phyloP scores from a whole-genome alignment of 768 basidiomycete species.

The Leucosporidium scottii region DNA sequence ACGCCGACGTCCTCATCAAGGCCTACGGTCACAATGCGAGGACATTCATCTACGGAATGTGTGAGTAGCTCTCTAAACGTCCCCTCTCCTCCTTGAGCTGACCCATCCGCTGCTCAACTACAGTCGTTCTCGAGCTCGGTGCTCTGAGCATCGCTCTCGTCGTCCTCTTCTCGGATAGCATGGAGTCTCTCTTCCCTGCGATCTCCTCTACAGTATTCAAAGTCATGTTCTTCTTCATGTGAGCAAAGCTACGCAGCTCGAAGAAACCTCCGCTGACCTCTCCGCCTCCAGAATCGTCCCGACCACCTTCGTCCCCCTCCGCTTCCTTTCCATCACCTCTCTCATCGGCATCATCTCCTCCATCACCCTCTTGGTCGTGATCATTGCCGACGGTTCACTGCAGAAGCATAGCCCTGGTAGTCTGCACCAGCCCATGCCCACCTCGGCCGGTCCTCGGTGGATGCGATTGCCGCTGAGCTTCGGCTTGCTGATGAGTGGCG shows the following conservation, averaged over 20 bases:
- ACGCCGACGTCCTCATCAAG: constrained; percentile 80
- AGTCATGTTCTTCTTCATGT: constrained; percentile 64
- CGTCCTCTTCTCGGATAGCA: constrained; percentile 78
- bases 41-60: constrained; percentile 56
- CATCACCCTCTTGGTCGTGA: constrained; percentile 62
- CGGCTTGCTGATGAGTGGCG: constrained; percentile 87
- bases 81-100: too few relatives aligned
- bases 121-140: constrained; percentile 18
- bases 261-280: neutral
- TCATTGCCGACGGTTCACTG: constrained; percentile 73
- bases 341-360: constrained; percentile 76
- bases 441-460: constrained; percentile 54
- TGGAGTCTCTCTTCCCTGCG: constrained; percentile 62
- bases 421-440: constrained; percentile 66
- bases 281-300: constrained; percentile 59
- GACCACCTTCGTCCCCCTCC: constrained; percentile 75
- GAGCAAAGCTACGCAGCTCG: constrained; percentile 30
- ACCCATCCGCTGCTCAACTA: neutral
- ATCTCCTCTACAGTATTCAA: constrained; percentile 70
- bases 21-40: constrained; percentile 74
- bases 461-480: constrained; percentile 67
- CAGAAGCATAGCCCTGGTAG: constrained; percentile 71
- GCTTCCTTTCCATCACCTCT: constrained; percentile 79
- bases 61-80: neutral
- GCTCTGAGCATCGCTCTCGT: constrained; percentile 67